Evolutionary conservation across 805 yeast genomes (phyloP).

Genomic region (Ogataea glucozyma): DNA sequence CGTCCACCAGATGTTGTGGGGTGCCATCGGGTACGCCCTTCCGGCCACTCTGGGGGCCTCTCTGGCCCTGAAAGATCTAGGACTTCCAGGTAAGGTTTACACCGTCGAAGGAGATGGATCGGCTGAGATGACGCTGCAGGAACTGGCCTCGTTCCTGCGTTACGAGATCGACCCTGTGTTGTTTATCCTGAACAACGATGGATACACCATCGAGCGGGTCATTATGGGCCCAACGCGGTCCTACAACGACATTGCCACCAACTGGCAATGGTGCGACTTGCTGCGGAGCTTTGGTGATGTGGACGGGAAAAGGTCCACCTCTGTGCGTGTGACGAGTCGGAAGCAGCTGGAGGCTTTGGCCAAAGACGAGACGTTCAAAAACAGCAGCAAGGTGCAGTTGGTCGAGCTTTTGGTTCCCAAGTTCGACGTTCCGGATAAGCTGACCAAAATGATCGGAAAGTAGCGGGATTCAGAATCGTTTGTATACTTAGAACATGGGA

Average conservation of each 20-base stretch:
- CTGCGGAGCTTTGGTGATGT: conserved; percentile 67
- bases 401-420: conserved; percentile 60
- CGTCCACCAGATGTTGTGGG: conserved; percentile 44
- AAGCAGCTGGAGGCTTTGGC: conserved; percentile 39
- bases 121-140: conserved; percentile 56
- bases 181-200: conserved; percentile 49
- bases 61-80: conserved; percentile 44
- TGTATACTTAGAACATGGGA: background rate
- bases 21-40: conserved; percentile 53
- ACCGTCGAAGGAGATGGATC: conserved; percentile 57
- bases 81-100: conserved; percentile 39
- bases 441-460: conserved; percentile 27
- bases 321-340: conserved; percentile 38
- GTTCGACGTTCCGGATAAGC: conserved; percentile 63
- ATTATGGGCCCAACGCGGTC: conserved; percentile 51
- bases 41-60: conserved; percentile 53
- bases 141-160: conserved; percentile 44
- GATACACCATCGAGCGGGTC: conserved; percentile 53
- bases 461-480: background rate
- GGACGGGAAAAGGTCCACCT: conserved; percentile 32
- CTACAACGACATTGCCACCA: conserved; percentile 49
- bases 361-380: conserved; percentile 34
- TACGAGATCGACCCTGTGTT: conserved; percentile 43
- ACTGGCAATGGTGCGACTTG: conserved; percentile 69
- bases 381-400: conserved; percentile 46